Evolutionary conservation across 768 basidiomycete species (phyloP), one percentile per base, ranked within the genome.

Genomic region (Fomitopsis pulvina): DNA sequence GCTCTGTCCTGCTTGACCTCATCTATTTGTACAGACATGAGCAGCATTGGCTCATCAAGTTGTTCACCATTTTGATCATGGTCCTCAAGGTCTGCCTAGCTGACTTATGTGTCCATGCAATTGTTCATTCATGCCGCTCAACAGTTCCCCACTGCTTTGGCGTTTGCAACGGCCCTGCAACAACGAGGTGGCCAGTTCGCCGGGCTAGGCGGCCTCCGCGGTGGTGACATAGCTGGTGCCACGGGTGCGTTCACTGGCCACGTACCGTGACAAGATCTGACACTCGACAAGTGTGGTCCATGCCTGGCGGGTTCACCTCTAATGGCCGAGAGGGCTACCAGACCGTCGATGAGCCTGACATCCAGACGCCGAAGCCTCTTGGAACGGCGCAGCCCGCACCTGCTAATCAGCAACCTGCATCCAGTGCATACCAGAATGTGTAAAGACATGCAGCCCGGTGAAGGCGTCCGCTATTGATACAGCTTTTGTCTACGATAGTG

Each of bases 1-100:
- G 62, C 4, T 90, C 90, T 9, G 64, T 71, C 4, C 20, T 89
- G 29, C 81, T 81, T 53, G 90, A 92, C 63, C 66, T 91, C 47
- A 63, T 90, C 25, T 89, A 85, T 85, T 69, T 85, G 71, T 60
- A 72, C 25, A 74, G 60, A 39, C 72, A 85, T 57, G 63, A 71
- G 0, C 85, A 84, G 55, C 68, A 69, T 54, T 74, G 73, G 30
- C 71, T 88, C 53, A 65, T 80, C 50, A 79, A 66, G 57, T 59
- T 85, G 38, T 45, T 90, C 22, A 74, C 75, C 24, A 63, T 72
- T 45, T 28, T 72, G 9, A 52, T 69, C 32, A 59, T 71, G 14
- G 42, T 71, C 9, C 52, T 72, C 12, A 73, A 73, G 66, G 72
- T 71, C 16, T n/a, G n/a, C n/a, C n/a, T n/a, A n/a, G n/a, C n/a